A percentile compares a stretch with the other conserved stretches of the same genome.
These are phyloP conservation scores for Aegilops bicornis DNA, from an alignment of 176 grass and related monocot genomes.

Conservation along the genomic window DNA sequence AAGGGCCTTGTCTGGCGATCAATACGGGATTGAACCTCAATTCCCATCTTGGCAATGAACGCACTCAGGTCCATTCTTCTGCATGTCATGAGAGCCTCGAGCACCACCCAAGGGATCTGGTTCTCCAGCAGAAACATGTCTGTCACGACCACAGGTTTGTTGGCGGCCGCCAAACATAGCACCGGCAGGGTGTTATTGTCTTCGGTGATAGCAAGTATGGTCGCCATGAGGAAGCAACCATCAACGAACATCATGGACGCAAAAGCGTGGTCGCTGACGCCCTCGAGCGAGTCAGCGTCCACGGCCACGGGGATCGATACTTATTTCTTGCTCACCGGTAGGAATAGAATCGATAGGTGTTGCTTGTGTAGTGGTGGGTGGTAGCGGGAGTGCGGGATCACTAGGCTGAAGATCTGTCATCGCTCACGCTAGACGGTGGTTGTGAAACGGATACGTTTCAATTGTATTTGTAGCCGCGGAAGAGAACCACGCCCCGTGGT, in stretches of 20 bases:
- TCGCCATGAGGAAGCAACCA: background rate
- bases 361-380: too few species aligned
- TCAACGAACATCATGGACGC: conserved; percentile 6
- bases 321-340: too few species aligned
- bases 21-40: background rate
- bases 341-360: too few species aligned
- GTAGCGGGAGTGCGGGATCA: too few species aligned
- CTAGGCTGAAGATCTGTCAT: too few species aligned
- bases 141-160: background rate
- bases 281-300: background rate
- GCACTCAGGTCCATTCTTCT: background rate
- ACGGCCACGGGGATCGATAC: too few species aligned
- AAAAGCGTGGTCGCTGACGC: background rate
- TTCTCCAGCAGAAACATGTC: conserved; percentile 7
- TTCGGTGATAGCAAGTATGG: background rate
- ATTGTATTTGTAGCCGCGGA: too few species aligned
- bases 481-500: too few species aligned
- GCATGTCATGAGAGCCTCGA: background rate
- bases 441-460: too few species aligned
- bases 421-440: too few species aligned
- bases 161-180: background rate
- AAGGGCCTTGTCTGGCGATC: background rate
- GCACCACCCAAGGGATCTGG: background rate
- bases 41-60: background rate
- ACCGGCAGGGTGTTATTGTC: background rate